phyloP scores from a whole-genome alignment of 2,329 filamentous ascomycete species.

The Monosporascus sp. region DNA sequence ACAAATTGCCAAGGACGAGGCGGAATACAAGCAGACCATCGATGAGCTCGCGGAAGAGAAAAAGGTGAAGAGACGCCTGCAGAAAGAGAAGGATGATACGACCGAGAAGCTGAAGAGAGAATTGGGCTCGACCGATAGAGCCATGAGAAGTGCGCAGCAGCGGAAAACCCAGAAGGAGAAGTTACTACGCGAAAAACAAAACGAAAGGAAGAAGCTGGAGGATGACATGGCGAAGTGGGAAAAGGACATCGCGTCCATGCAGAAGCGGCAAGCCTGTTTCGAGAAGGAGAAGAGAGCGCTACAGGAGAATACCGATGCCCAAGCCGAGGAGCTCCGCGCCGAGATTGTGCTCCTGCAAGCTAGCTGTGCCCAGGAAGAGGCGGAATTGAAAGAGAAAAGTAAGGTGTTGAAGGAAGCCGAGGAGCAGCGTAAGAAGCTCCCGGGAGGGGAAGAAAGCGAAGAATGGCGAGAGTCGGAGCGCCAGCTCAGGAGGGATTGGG shows the following conservation, averaged over 20 bases:
- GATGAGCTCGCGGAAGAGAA: conserved; percentile 70
- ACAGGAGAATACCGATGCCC: conserved; percentile 44
- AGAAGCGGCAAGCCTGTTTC: conserved; percentile 47
- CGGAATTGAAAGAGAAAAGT: conserved; percentile 67
- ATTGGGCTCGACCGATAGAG: conserved; percentile 71
- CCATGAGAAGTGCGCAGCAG: conserved; percentile 75
- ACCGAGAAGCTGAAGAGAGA: conserved; percentile 80
- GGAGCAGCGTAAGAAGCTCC: conserved; percentile 59
- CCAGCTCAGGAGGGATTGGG: conserved; percentile 51
- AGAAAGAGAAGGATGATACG: conserved; percentile 87
- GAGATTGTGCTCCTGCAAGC: conserved; percentile 59
- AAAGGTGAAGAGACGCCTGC: conserved; percentile 67
- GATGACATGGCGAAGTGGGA: conserved; percentile 67
- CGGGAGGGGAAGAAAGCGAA: conserved; percentile 56
- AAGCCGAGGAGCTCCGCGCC: conserved; percentile 45
- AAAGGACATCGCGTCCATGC: conserved; percentile 56
- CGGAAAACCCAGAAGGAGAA: conserved; percentile 75
- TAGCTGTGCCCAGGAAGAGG: conserved; percentile 59
- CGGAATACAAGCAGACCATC: conserved; percentile 61
- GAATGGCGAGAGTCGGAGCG: conserved; percentile 46
- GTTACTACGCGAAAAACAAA: conserved; percentile 60
- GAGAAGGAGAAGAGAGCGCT: conserved; percentile 47
- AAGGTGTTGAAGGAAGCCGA: conserved; percentile 68
- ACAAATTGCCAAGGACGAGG: conserved; percentile 65
- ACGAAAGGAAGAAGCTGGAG: conserved; percentile 62